Evolutionary conservation across 176 grass and related monocot species (phyloP), one percentile per base, ranked within the genome.

Genomic region (Triticum timopheevii): DNA sequence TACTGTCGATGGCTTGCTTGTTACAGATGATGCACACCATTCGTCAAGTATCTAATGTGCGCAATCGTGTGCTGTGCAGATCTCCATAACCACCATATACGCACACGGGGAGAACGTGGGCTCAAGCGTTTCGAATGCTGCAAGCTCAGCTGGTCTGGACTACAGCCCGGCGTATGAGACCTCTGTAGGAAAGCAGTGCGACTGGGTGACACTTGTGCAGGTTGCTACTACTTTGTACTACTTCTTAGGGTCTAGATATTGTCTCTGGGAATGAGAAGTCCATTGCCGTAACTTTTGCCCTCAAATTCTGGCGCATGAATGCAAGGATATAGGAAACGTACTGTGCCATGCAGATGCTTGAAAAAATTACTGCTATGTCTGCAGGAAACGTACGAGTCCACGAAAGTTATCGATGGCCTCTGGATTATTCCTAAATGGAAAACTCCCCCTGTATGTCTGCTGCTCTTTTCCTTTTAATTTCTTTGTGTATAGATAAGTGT

Each of bases 381-480:
- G 80, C 84, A 93, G 96, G 90, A 94, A 87, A 84, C 75, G 39
- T 94, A 91, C 50, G 81, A 94, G 73, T 82, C 93, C 6, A 96
- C 86, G 71, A 86, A 94, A 86, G 86, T 96, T 13, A 85, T 56
- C 79, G 86, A 92, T 88, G 92, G 76, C 84, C 93, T 98, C 64
- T 98, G 96, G 96, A 86, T 98, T 61, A 89, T 98, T 85, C 96
- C 96, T n/a, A 86, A 92, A 86, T 96, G 96, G 96, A 95, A 82
- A 81, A 90, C 88, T 47, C 86, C 92, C 61, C 93, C 84, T 16
- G 94, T 96, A 96, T 87, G 90, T 66, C 58, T 82, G 66, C 22
- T 59, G 47, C 0, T 78, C 3, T 87, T 70, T 70, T 65, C 30
- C 15, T 61, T 38, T 76, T 13, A 27, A 19, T 83, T 31, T 75